Evolutionary conservation across 768 basidiomycete species (phyloP).

Genomic region (Cystobasidium tubakii): DNA sequence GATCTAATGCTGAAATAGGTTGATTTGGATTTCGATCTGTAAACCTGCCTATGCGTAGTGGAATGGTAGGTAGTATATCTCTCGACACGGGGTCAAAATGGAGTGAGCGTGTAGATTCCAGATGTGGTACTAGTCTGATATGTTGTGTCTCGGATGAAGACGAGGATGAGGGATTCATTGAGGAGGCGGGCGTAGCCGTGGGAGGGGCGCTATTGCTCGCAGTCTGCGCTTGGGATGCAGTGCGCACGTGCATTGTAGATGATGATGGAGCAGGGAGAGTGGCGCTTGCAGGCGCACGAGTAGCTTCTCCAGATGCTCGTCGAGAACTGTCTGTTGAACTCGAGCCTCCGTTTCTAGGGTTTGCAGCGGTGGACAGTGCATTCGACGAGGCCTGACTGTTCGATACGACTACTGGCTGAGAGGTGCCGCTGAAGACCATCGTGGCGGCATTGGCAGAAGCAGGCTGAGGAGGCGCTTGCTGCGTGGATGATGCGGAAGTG

Average conservation of each 20-base stretch:
- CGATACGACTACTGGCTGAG: not conserved
- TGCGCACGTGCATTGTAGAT: not conserved
- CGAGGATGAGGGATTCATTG: conserved; percentile 19
- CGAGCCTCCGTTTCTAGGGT: not conserved
- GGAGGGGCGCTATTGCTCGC: not conserved
- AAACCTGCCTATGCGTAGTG: conserved; percentile 86
- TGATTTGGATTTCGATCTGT: conserved; percentile 68
- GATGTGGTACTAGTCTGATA: conserved; percentile 89
- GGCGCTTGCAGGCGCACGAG: not conserved
- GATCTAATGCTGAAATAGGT: conserved; percentile 59
- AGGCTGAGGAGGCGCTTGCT: not conserved
- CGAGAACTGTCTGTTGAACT: not conserved
- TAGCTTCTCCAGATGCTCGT: conserved; percentile 1
- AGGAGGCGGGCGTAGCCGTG: not conserved
- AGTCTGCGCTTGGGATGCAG: not conserved
- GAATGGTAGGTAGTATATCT: conserved; percentile 67
- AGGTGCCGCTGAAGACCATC: conserved; percentile 4
- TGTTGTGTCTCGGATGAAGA: conserved; percentile 49
- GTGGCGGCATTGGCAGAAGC: not conserved
- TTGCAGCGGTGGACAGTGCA: not conserved
- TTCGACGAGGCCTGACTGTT: not conserved
- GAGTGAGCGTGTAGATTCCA: conserved; percentile 80
- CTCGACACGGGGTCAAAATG: conserved; percentile 87
- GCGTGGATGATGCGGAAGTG: not conserved
- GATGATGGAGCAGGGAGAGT: not conserved